Base-by-base conservation (phyloP, 495 filamentous ascomycete species). In the Cercophora scortea region DNA sequence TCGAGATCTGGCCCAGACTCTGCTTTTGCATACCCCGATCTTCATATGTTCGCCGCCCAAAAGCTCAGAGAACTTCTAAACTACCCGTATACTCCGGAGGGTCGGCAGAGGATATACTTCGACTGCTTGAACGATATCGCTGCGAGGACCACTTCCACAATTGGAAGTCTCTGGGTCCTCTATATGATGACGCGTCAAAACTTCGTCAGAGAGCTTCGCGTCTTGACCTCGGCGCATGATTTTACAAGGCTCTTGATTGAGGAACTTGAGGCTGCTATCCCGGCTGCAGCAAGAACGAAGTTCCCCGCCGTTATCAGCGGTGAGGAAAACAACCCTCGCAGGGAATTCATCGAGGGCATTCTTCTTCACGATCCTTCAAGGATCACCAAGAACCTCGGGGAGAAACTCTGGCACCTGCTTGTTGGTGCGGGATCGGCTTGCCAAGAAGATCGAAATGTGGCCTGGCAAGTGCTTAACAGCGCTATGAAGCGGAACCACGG, bases 111-210 rank as follows among this genome's bases (percentile, higher is more conserved):
- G 15, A 70, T 79, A 36, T 69, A 70, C 19, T 53, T 65, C 32
- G 66, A 67, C 44, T 77, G 71, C 51, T 55, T 81, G 55, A 49
- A 68, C 42, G 76, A 80, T 55, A 73, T 79, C 33, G 67, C 70
- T 17, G 56, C 57, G 15, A 69, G 65, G 38, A 65, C 77, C n/a
- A 49, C 60, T 17, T 71, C 67, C 15, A 63, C 71, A 11, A 56
- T 73, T 4, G 89, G 89, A 2, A 93, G 88, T 59, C 80, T 90
- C 12, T 86, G 84, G 56, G 83, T 82, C 6, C 67, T 95, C 33
- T 76, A 71, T 52, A 77, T 79, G 16, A 67, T 91, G 16, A 58
- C 86, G 4, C 72, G 78, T 19, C 48, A 54, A 12, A 57, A 62
- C 25, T 51, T 58, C 33, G 52, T 40, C 2, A 63, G 56, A 6